phyloP scores from a whole-genome alignment of 1,284 basidiomycete species.

The Melampsora americana region DNA sequence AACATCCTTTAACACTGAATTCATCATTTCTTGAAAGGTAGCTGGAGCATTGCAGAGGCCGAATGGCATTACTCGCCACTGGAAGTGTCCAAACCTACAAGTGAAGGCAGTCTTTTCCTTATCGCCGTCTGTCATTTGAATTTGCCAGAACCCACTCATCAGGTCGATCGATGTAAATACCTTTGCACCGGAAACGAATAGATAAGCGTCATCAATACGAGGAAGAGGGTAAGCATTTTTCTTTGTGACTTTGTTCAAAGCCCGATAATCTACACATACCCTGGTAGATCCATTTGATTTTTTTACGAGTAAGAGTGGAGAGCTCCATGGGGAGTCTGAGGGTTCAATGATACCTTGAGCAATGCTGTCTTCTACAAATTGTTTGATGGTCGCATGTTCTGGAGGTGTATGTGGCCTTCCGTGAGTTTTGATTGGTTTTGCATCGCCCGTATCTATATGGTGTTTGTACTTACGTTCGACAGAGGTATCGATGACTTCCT shows the following conservation, averaged over 20 bases:
- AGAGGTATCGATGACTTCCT: background rate
- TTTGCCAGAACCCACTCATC: conserved; percentile 8
- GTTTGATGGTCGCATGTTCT: background rate
- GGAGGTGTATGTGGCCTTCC: background rate
- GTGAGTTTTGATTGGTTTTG: background rate
- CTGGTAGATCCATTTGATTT: background rate
- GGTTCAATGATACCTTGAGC: conserved; percentile 5
- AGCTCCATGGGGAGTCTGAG: background rate
- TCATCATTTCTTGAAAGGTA: no score
- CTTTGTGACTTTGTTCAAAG: conserved; percentile 6
- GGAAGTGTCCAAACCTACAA: no score
- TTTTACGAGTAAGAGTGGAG: background rate
- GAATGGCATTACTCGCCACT: no score
- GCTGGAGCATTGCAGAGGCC: no score
- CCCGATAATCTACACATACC: conserved; percentile 14
- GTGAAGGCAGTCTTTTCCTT: conserved; percentile 18
- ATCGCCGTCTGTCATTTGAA: background rate
- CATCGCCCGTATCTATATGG: background rate
- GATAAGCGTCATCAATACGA: background rate
- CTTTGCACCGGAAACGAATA: background rate
- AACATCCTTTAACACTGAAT: no score
- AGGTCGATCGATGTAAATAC: background rate
- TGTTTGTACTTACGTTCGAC: conserved; percentile 2
- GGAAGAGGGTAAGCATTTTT: no score
- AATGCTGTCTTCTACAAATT: conserved; percentile 4